Conservation (phyloP, 257 asterid species). For the Fraxinus americana region DNA sequence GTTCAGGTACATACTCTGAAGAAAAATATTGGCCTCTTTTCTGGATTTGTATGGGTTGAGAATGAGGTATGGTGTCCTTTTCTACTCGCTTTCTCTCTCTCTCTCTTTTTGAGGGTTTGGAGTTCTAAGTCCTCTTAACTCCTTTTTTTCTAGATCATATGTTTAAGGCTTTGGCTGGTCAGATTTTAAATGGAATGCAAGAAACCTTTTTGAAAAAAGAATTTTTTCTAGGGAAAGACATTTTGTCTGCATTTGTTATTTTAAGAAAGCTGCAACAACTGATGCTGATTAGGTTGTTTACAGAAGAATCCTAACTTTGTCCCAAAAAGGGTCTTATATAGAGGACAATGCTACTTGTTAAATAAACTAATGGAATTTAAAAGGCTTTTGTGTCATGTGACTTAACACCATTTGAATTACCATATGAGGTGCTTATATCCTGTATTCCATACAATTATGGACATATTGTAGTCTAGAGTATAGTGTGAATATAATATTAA, state of each 20-base stretch:
- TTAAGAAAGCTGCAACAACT: not conserved
- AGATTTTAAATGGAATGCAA: not conserved
- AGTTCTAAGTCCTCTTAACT: not conserved
- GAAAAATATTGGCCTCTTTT: slow-evolving; percentile 86
- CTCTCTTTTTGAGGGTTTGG: not conserved
- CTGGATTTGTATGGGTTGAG: slow-evolving; percentile 88
- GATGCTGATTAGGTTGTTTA: not conserved
- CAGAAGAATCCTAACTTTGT: not conserved
- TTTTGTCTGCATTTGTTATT: slow-evolving; percentile 4
- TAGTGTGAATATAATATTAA: too few species aligned
- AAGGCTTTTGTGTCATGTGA: not conserved
- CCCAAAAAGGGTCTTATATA: not conserved
- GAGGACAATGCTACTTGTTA: not conserved
- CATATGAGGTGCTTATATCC: not conserved
- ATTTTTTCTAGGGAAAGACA: not conserved
- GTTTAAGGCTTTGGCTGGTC: slow-evolving; percentile 3
- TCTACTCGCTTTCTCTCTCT: not conserved
- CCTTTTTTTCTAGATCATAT: slow-evolving; percentile 13
- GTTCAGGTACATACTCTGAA: slow-evolving; percentile 69
- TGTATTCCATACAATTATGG: too few species aligned
- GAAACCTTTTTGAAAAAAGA: not conserved
- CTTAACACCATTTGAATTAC: not conserved
- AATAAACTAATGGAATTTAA: not conserved
- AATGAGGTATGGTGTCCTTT: slow-evolving; percentile 60
- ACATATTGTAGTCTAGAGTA: too few species aligned